Evolutionary conservation across 306 rosid genomes (phyloP).

Genomic region (Abrus pulchellus): DNA sequence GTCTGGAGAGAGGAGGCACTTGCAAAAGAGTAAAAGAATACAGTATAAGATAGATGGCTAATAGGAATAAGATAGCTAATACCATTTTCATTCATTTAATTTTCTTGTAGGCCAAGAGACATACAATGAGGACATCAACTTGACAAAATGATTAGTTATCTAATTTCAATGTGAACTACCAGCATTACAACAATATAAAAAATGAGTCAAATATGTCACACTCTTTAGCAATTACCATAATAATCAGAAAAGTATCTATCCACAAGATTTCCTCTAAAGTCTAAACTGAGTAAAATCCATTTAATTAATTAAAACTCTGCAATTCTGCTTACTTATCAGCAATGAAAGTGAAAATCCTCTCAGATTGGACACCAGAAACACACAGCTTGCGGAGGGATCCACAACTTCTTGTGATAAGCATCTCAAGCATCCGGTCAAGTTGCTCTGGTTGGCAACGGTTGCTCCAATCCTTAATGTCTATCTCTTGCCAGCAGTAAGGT

Average conservation of each 20-base stretch:
- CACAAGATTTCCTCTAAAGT: conserved; percentile 4
- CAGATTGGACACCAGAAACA: conserved; percentile 75
- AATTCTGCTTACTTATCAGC: conserved; percentile 85
- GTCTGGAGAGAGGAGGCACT: conserved; percentile 91
- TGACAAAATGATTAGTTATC: neutral
- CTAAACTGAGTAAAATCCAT: conserved; percentile 23
- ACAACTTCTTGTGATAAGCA: conserved; percentile 74
- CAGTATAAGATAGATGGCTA: conserved; percentile 43
- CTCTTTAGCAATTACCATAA: conserved; percentile 21
- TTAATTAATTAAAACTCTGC: conserved; percentile 13
- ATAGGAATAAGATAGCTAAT: conserved; percentile 31
- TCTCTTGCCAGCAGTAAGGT: conserved; percentile 98
- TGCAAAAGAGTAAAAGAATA: conserved; percentile 60
- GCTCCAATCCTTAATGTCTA: conserved; percentile 95
- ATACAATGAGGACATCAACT: conserved; percentile 18
- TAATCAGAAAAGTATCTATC: neutral
- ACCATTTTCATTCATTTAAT: conserved; percentile 4
- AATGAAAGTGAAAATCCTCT: conserved; percentile 71
- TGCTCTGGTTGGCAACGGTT: conserved; percentile 63
- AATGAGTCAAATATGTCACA: conserved; percentile 20
- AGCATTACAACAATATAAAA: neutral
- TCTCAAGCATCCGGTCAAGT: conserved; percentile 76
- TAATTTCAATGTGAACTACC: conserved; percentile 25
- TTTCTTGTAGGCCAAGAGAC: conserved; percentile 14
- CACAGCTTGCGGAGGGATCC: conserved; percentile 87